Base-by-base conservation (phyloP, 2,329 filamentous ascomycete species). In the Hypoxylon sp. region DNA sequence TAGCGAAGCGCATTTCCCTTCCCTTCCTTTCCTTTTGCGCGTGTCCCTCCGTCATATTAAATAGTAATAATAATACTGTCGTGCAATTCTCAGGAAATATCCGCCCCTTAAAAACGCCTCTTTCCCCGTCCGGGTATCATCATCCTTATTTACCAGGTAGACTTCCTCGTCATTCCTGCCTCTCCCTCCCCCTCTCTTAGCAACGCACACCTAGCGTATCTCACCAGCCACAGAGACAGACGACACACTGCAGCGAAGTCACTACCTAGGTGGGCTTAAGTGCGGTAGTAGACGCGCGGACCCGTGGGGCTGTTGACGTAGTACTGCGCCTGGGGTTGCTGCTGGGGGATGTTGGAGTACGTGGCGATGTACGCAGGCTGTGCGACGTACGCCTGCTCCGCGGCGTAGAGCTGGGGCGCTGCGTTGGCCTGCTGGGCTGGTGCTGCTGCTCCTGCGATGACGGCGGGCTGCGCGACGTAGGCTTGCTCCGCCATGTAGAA, bases 331-430 rank as follows among this genome's bases (percentile, higher is more conserved):
- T 61, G 64, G 25, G 59, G 63, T 8, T 35, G 58, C 5, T 27
- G 56, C 11, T 40, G 48, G 11, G 37, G 0, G 6, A 58, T 37
- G 40, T 20, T 10, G 30, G 13, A 6, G 22, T 6, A n/a, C 33
- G 25, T 2, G n/a, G 44, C 25, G n/a, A 68, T 40, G 48, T 64
- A 66, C 11, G 13, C 56, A 4, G 61, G 65, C 35, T 66, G 49
- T 7, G 60, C 59, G 20, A 69, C 6, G 63, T 69, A 71, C 0
- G 3, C 51, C 46, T 64, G 68, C 42, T 63, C 64, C 20, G 61
- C 54, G 4, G 48, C 14, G 48, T 46, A 59, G 7, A 30, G 2
- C 46, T 64, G 55, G 3, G 53, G 40, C 13, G 31, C 10, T 13
- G 35, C 13, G 14, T 37, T 37, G 13, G 35, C 1, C 35, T 37